A percentile compares a stretch with the other conserved stretches of the same genome.
Conservation (phyloP, 1,139 yeast species). For the Candida smagusa region DNA sequence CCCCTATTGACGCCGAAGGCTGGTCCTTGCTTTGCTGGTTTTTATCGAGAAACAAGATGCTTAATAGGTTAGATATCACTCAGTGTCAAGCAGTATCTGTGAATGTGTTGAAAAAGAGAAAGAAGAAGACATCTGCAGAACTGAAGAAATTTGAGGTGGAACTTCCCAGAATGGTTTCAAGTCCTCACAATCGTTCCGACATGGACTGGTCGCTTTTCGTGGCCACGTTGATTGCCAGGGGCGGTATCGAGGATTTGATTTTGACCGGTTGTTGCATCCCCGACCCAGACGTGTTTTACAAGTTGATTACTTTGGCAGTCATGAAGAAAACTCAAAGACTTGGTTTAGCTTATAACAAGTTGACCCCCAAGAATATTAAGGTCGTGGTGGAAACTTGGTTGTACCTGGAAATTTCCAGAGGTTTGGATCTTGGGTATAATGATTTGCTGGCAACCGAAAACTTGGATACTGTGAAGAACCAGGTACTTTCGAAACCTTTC, state of each 20-base stretch:
- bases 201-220: constrained; percentile 75
- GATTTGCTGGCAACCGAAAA: constrained; percentile 46
- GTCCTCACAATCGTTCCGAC: constrained; percentile 58
- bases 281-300: constrained; percentile 51
- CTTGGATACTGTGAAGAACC: constrained; percentile 25
- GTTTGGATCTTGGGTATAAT: constrained; percentile 71
- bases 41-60: constrained; percentile 54
- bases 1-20: constrained; percentile 64
- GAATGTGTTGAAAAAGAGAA: constrained; percentile 48
- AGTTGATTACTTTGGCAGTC: constrained; percentile 55
- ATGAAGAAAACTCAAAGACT: constrained; percentile 50
- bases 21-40: constrained; percentile 74
- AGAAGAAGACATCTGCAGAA: constrained; percentile 18
- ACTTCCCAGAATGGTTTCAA: constrained; percentile 54
- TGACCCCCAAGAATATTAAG: constrained; percentile 49
- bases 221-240: constrained; percentile 64
- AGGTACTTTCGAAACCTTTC: constrained; percentile 17
- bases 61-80: constrained; percentile 61
- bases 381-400: constrained; percentile 45
- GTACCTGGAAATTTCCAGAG: constrained; percentile 38
- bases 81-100: constrained; percentile 65
- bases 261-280: constrained; percentile 70
- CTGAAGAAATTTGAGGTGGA: constrained; percentile 26
- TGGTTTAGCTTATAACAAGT: constrained; percentile 68
- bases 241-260: constrained; percentile 70